Evolutionary conservation across 1,139 yeast genomes (phyloP), one percentile per base, ranked within the genome.

Genomic region (Saccharomyces hybrid): DNA sequence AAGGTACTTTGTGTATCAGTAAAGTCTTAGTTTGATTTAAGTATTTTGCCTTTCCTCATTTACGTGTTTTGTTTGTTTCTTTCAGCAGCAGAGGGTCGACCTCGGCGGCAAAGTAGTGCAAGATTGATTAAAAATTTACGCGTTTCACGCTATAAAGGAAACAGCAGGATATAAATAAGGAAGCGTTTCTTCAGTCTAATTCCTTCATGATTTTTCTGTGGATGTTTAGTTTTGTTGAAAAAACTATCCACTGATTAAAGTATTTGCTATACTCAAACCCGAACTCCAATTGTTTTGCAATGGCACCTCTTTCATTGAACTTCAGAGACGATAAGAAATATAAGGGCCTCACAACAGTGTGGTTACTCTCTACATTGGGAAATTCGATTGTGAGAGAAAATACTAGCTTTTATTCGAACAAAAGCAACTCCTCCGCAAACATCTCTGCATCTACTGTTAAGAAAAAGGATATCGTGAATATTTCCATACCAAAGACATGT

Each of bases 401-500:
- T 23, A 31, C 14, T 4, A 23, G 11, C 14, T 4, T 13, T 25
- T 31, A 28, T 31, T 23, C 31, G 27, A 48, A 30, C 38, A 31
- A 23, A 31, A 31, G 27, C 34, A 9, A 20, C 44, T 25, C 26
- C 6, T 7, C 50, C 2, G 34, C 20, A 46, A 16, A 23, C 32
- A 50, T 47, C 1, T 23, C 42, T n/a, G 44, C 41, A 4, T 47
- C 34, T 9, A 30, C 46, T 1, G 32, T 64, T 16, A 66, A 59
- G 49, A 67, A 63, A 49, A 63, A 58, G 50, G 70, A 67, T 50
- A 68, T 68, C n/a, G 47, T 67, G 2, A 61, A 59, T 16, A 61
- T 68, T 8, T 67, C 67, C 2, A 67, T 68, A 7, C 69, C 71
- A 2, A 56, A 60, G 20, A 65, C 71, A 2, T 68, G 71, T 53